Evolutionary conservation across 2,329 filamentous ascomycete species (phyloP).

Genomic region (Penicillium frequentans): DNA sequence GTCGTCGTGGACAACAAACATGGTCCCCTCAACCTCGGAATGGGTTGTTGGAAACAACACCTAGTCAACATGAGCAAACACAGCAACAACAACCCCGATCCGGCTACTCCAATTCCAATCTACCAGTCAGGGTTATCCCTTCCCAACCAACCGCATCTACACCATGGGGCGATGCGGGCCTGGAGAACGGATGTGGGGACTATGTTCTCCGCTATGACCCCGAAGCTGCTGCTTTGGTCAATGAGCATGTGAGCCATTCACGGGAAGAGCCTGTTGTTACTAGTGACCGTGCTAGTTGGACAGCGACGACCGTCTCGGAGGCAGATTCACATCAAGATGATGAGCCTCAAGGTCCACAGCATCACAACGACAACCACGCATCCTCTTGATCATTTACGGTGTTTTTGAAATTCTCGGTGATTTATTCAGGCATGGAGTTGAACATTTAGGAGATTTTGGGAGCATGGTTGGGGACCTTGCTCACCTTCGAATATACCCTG

Average conservation of each 20-base stretch:
- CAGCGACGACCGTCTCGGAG: slow-evolving; percentile 16
- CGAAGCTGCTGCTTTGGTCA: slow-evolving; percentile 39
- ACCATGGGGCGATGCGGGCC: slow-evolving; percentile 53
- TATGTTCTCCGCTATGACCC: slow-evolving; percentile 40
- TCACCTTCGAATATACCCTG: slow-evolving; percentile 7
- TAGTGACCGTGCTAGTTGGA: slow-evolving; percentile 19
- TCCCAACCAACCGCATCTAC: slow-evolving; percentile 56
- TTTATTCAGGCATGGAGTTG: slow-evolving; percentile 4
- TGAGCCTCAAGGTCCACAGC: background rate
- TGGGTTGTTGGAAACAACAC: slow-evolving; percentile 13
- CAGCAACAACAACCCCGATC: slow-evolving; percentile 1
- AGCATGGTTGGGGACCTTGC: slow-evolving; percentile 2
- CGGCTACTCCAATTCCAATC: slow-evolving; percentile 16
- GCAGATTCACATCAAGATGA: background rate
- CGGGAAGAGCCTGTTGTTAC: slow-evolving; percentile 2
- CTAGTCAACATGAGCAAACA: slow-evolving; percentile 9
- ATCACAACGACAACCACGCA: background rate
- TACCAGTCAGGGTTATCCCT: slow-evolving; percentile 60
- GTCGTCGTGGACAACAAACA: slow-evolving; percentile 53
- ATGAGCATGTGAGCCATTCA: slow-evolving; percentile 22
- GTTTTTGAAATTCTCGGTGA: background rate
- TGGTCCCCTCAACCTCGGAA: slow-evolving; percentile 50
- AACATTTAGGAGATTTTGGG: background rate
- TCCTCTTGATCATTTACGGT: background rate
- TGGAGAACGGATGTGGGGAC: slow-evolving; percentile 25